Conservation (phyloP, 1,284 basidiomycete species). For the Tilletia indica region DNA sequence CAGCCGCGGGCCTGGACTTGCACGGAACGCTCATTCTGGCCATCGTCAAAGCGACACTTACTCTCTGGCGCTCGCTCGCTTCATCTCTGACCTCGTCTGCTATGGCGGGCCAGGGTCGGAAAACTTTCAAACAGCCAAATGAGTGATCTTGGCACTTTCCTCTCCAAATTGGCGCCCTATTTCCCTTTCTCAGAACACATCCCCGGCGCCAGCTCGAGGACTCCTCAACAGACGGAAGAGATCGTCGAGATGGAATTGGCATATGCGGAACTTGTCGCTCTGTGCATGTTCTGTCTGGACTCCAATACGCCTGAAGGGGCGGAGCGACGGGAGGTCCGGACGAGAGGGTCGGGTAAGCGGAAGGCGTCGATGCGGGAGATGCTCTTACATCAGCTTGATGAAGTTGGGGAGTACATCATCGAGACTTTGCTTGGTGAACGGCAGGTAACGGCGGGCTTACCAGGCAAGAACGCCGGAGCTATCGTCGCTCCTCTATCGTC, state of each 20-base stretch:
- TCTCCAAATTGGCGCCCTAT: conserved; percentile 34
- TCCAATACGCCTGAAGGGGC: neutral
- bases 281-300: conserved; percentile 14
- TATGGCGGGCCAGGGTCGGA: conserved; percentile 19
- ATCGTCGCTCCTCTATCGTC: conserved; percentile 26
- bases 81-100: conserved; percentile 16
- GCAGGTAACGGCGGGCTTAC: conserved; percentile 21
- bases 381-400: conserved; percentile 29
- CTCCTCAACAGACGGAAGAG: conserved; percentile 26
- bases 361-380: conserved; percentile 25
- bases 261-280: conserved; percentile 35
- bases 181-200: conserved; percentile 36
- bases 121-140: neutral
- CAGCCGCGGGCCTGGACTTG: conserved; percentile 24
- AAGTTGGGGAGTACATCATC: conserved; percentile 31
- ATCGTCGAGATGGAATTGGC: conserved; percentile 37
- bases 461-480: conserved; percentile 25
- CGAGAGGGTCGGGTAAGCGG: conserved; percentile 22
- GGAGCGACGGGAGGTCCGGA: conserved; percentile 1
- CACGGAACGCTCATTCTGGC: conserved; percentile 31
- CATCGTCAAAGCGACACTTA: conserved; percentile 28
- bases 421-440: conserved; percentile 20
- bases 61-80: conserved; percentile 29
- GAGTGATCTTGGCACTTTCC: conserved; percentile 27
- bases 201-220: conserved; percentile 21